Evolutionary conservation across 2,329 filamentous ascomycete genomes (phyloP).

Genomic region (Cylindrodendrum hubeiense): DNA sequence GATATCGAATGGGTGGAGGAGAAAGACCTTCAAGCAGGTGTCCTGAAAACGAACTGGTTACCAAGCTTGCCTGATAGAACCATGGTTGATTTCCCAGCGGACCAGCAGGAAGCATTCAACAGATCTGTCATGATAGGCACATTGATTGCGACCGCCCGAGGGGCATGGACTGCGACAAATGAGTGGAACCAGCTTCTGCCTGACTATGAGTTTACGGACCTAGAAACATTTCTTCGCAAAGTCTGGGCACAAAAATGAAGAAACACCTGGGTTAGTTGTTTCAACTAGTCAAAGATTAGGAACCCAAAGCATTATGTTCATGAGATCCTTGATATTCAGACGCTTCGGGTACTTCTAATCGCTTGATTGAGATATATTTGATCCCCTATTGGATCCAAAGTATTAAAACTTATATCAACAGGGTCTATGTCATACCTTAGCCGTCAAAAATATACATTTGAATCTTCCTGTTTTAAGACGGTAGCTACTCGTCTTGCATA

Average conservation of each 20-base stretch:
- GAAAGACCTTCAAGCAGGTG: constrained; percentile 32
- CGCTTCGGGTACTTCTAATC: too few species aligned
- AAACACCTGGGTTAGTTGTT: too few species aligned
- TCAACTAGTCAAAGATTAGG: too few species aligned
- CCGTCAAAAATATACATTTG: neutral
- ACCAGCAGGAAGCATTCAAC: constrained; percentile 36
- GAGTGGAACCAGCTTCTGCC: constrained; percentile 61
- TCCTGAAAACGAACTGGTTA: constrained; percentile 41
- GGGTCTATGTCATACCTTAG: neutral
- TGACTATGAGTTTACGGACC: constrained; percentile 55
- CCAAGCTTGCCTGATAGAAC: neutral
- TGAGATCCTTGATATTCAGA: too few species aligned
- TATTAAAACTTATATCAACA: too few species aligned
- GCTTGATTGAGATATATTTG: too few species aligned
- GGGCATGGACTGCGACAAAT: constrained; percentile 53
- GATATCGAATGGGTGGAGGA: constrained; percentile 28
- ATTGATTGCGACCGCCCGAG: constrained; percentile 50
- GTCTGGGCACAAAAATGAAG: constrained; percentile 3
- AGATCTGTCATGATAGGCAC: constrained; percentile 49
- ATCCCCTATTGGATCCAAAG: too few species aligned
- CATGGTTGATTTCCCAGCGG: constrained; percentile 35
- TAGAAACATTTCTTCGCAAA: constrained; percentile 56
- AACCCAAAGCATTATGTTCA: too few species aligned
- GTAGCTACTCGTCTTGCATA: too few species aligned
- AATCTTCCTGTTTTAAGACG: too few species aligned